Evolutionary conservation across 23 red algal species (phyloP), one percentile per base, ranked within the genome.

Genomic region (Agarophyton chilense): DNA sequence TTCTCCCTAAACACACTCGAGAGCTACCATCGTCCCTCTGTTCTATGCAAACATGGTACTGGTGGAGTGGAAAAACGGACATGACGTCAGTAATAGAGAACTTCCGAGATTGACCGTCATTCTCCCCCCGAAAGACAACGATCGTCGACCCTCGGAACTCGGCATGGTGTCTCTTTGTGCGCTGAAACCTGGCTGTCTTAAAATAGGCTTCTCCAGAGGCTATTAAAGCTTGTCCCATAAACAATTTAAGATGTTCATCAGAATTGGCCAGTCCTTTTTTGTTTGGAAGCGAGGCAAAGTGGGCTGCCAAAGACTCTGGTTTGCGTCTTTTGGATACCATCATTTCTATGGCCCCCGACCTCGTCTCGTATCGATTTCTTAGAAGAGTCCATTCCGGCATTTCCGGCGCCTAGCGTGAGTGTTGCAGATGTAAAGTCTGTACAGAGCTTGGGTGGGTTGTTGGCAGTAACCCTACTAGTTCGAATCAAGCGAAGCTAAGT

Each of bases 101-200:
- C 7, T 13, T 11, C 31, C 39, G 24, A 4, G 21, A 11, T 2
- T 67, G 28, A 11, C 38, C 55, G 38, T 45, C 49, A 71, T 13
- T 55, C 8, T 40, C 35, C 11, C 38, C 40, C 49, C 75, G 52
- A 44, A 66, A 90, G 8, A 90, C 32, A 35, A 90, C 73, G 19
- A 90, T 64, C 12, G 86, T 80, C 29, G 36, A 45, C 12, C 73
- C 73, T 60, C 86, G 72, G 19, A 90, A 74, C 54, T 90, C 86
- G 35, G 72, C 55, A 38, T 70, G 72, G 67, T 88, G 60, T 58
- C 64, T 35, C 28, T 64, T 88, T 31, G 83, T 14, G 9, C 83
- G 43, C 44, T 88, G 83, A 45, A 88, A 88, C 26, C 83, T 62
- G 10, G 83, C 31, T 26, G 71, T 46, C 29, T 88, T 88, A 9